Evolutionary conservation across 2,329 filamentous ascomycete species (phyloP), one percentile per base, ranked within the genome.

Genomic region (Aspergillus spinulosporus): DNA sequence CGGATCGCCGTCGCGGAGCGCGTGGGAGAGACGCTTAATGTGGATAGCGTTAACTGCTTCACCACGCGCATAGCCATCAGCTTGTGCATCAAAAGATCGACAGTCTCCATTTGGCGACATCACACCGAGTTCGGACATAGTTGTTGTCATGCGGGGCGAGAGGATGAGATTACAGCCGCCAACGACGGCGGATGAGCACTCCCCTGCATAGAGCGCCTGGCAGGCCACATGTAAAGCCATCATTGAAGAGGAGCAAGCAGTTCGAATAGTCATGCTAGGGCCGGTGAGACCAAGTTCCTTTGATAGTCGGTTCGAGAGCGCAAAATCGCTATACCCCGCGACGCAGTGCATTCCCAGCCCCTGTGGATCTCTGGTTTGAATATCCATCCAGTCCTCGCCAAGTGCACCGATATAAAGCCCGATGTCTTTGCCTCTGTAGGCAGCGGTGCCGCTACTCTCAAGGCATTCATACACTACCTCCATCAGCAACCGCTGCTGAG

Each of bases 141-240:
- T 47, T 1, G 63, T 58, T 5, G 64, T 66, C 49, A 66, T 65
- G 1, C 50, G 59, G 0, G 72, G 73, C 1, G 59, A 59, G 1
- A 74, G 32, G 28, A 76, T 72, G 0, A 76, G 46, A 47, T 71
- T 75, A 0, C 61, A 60, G 1, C 73, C 72, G 1, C 62, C 68
- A 2, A 75, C 73, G 1, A 76, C 39, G 2, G 73, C 72, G 2
- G 52, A 43, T 12, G 56, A 50, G 29, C 62, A 63, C 8, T 56
- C 55, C 3, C 52, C 55, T 8, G 21, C 5, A 31, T 56, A 5
- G 47, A 59, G 2, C 68, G 52, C 3, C 60, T 62, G 71, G 67
- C 51, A 68, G 3, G 62, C 60, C 5, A 51, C 54, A 40, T 75
- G 63, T 1, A 77, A 54, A 4, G 55, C 65, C 2, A 66, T 56